These are phyloP conservation scores for Hemisphaericaspora nanyangensis DNA, from an alignment of 805 yeast species.

Conservation along the genomic window DNA sequence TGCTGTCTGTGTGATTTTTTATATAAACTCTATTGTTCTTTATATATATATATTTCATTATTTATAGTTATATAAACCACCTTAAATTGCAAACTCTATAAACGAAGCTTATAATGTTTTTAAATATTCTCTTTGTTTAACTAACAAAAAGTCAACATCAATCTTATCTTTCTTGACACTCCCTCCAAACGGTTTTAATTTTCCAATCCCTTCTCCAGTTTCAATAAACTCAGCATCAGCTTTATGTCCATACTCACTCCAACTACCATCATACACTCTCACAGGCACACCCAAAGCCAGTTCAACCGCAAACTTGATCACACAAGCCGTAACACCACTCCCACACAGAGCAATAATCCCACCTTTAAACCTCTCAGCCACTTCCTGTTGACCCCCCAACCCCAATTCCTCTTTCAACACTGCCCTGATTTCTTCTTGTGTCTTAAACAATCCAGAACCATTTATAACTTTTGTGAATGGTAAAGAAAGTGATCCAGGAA, in stretches of 20 bases:
- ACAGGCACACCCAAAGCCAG: slow-evolving; percentile 34
- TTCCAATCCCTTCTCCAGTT: slow-evolving; percentile 19
- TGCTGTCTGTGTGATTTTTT: too few species aligned
- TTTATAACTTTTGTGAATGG: slow-evolving; percentile 69
- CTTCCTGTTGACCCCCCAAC: slow-evolving; percentile 23
- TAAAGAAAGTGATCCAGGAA: slow-evolving; percentile 72
- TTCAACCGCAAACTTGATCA: slow-evolving; percentile 67
- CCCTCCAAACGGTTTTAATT: background rate
- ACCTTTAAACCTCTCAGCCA: slow-evolving; percentile 34
- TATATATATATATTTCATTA: too few species aligned
- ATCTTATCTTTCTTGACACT: background rate
- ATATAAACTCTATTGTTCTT: too few species aligned
- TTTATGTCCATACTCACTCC: slow-evolving; percentile 84
- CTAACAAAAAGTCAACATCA: background rate
- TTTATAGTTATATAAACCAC: too few species aligned
- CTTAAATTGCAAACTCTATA: too few species aligned
- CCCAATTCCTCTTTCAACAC: slow-evolving; percentile 39
- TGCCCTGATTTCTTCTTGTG: slow-evolving; percentile 41
- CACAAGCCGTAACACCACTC: slow-evolving; percentile 93
- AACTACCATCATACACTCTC: slow-evolving; percentile 69
- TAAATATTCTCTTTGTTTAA: background rate
- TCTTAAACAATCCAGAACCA: slow-evolving; percentile 43
- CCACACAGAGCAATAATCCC: slow-evolving; percentile 91
- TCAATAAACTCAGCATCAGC: slow-evolving; percentile 55
- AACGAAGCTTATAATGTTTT: too few species aligned